Evolutionary conservation across 73 alveolate genomes (phyloP).

Genomic region (Tetrahymena thermophila): DNA sequence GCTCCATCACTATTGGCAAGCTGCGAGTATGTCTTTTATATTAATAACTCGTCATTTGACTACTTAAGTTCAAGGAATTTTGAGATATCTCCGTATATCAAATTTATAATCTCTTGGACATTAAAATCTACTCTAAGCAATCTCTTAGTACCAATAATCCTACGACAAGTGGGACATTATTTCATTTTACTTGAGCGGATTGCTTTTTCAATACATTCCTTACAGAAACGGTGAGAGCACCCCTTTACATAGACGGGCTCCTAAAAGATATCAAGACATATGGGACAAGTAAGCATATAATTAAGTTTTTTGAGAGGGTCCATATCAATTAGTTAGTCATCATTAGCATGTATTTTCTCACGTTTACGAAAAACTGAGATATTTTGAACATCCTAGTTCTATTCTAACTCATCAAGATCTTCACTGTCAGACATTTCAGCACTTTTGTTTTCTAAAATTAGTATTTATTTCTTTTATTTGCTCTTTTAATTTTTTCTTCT

Average conservation of each 20-base stretch:
- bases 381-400: background rate
- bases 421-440: background rate
- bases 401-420: background rate
- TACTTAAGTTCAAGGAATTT: background rate
- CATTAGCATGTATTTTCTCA: background rate
- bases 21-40: background rate
- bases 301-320: background rate
- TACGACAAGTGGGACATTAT: constrained; percentile 40
- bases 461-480: background rate
- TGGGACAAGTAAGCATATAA: constrained; percentile 8
- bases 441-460: background rate
- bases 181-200: constrained; percentile 13
- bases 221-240: constrained; percentile 52
- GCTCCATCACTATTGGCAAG: background rate
- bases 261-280: constrained; percentile 30
- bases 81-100: background rate
- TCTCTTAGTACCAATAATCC: constrained; percentile 33
- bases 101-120: background rate
- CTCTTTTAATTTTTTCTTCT: background rate
- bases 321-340: background rate
- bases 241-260: constrained; percentile 39
- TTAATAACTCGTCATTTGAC: background rate
- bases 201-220: constrained; percentile 37
- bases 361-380: background rate
- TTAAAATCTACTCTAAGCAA: constrained; percentile 15